Evolutionary conservation across 2,329 filamentous ascomycete species (phyloP).

Genomic region (Emergomyces pasteurianus): DNA sequence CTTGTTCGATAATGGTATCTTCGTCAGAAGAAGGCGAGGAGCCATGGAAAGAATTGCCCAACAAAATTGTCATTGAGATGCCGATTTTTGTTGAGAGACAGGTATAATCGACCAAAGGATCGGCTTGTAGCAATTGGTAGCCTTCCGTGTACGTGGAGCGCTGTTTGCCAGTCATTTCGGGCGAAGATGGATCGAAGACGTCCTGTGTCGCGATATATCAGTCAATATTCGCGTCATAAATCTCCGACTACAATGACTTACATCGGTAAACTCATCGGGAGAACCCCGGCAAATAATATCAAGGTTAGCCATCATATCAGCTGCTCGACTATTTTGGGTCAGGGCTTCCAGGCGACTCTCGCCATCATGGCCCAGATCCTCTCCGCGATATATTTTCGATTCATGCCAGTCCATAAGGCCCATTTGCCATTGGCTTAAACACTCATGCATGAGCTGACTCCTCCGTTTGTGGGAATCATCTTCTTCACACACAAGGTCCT

Average conservation of each 20-base stretch:
- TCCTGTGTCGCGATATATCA: slow-evolving; percentile 26
- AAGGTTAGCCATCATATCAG: slow-evolving; percentile 25
- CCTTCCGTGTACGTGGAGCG: slow-evolving; percentile 44
- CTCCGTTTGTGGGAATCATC: slow-evolving; percentile 36
- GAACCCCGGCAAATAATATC: slow-evolving; percentile 23
- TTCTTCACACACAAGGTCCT: slow-evolving; percentile 42
- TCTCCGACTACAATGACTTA: slow-evolving; percentile 9
- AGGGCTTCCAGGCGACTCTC: slow-evolving; percentile 17
- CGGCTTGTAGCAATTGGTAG: slow-evolving; percentile 42
- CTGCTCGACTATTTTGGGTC: slow-evolving; percentile 17
- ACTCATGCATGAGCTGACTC: slow-evolving; percentile 52
- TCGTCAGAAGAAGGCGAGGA: slow-evolving; percentile 13
- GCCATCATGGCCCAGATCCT: not conserved
- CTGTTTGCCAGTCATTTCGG: slow-evolving; percentile 44
- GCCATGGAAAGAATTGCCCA: slow-evolving; percentile 15
- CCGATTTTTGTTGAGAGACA: slow-evolving; percentile 25
- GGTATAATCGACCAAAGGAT: slow-evolving; percentile 35
- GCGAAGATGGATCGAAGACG: slow-evolving; percentile 51
- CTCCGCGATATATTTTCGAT: slow-evolving; percentile 13
- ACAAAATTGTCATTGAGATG: slow-evolving; percentile 20
- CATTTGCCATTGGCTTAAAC: slow-evolving; percentile 56
- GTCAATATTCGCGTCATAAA: not conserved
- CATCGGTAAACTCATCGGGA: slow-evolving; percentile 18
- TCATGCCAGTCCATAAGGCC: slow-evolving; percentile 49
- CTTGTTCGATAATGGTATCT: slow-evolving; percentile 17